phyloP scores from a whole-genome alignment of 768 basidiomycete species.

The Ramaria rubella region DNA sequence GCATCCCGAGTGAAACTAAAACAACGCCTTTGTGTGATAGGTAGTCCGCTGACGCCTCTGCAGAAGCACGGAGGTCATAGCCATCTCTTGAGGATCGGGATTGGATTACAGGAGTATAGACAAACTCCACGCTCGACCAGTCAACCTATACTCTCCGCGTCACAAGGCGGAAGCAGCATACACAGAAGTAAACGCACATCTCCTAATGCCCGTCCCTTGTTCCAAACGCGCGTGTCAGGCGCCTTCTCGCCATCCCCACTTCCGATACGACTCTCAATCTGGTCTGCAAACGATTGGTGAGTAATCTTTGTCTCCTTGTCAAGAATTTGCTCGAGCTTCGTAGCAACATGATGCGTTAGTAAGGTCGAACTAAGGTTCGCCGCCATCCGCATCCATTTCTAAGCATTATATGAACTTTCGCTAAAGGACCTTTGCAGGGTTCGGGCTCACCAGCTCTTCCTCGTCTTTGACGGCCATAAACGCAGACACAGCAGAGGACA shows the following conservation, averaged over 20 bases:
- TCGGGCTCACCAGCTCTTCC: constrained; percentile 74
- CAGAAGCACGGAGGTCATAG: constrained; percentile 84
- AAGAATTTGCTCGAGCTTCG: constrained; percentile 83
- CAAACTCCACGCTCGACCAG: constrained; percentile 86
- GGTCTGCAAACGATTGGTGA: constrained; percentile 77
- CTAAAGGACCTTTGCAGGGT: neutral
- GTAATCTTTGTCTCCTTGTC: constrained; percentile 88
- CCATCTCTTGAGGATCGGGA: constrained; percentile 77
- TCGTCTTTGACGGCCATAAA: constrained; percentile 85
- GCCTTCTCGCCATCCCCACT: constrained; percentile 70
- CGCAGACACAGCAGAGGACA: constrained; percentile 65
- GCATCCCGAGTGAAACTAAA: constrained; percentile 78
- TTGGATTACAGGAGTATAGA: constrained; percentile 93
- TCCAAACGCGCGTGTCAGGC: constrained; percentile 92
- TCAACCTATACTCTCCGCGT: constrained; percentile 53
- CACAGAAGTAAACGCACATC: constrained; percentile 47
- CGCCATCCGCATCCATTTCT: constrained; percentile 77
- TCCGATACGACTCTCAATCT: constrained; percentile 85
- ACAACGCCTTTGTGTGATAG: constrained; percentile 88
- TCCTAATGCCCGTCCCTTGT: constrained; percentile 61
- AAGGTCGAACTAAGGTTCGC: constrained; percentile 78
- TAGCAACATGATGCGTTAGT: constrained; percentile 76
- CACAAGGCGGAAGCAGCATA: neutral
- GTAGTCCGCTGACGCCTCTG: constrained; percentile 75
- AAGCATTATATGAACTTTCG: constrained; percentile 9